Evolutionary conservation across 2,329 filamentous ascomycete species (phyloP).

Genomic region (Penicillium corylophilum): DNA sequence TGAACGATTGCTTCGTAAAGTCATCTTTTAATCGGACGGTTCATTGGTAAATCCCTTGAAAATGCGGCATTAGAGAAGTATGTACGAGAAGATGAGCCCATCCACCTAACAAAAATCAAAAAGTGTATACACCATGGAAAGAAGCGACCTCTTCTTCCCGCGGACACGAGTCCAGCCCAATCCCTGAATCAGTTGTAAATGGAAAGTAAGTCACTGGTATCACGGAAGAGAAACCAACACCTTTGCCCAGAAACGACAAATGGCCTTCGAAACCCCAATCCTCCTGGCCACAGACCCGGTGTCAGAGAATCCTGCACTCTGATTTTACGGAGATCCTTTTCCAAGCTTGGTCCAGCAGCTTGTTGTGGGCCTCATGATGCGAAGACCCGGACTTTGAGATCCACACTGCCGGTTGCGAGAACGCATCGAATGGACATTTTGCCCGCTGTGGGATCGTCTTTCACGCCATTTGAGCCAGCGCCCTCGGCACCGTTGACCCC

Average conservation of each 20-base stretch:
- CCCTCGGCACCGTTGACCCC: slow-evolving; percentile 19
- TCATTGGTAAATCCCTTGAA: slow-evolving; percentile 1
- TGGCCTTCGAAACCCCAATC: slow-evolving; percentile 12
- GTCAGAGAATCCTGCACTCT: not conserved
- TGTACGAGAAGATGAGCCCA: slow-evolving; percentile 14
- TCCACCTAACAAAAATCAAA: slow-evolving; percentile 7
- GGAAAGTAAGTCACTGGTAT: slow-evolving; percentile 26
- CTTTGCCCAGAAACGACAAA: slow-evolving; percentile 23
- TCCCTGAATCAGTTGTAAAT: slow-evolving; percentile 17
- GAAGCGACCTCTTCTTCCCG: not conserved
- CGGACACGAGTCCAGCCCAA: slow-evolving; percentile 4
- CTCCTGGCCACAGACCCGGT: slow-evolving; percentile 6
- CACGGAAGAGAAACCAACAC: slow-evolving; percentile 27
- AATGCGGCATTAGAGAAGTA: slow-evolving; percentile 16
- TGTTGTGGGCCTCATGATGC: slow-evolving; percentile 15
- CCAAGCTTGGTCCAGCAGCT: slow-evolving; percentile 1
- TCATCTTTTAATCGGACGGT: not conserved
- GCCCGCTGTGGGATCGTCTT: slow-evolving; percentile 30
- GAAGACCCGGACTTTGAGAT: slow-evolving; percentile 55
- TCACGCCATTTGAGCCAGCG: slow-evolving; percentile 16
- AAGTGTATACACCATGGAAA: slow-evolving; percentile 14
- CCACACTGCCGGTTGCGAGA: slow-evolving; percentile 83
- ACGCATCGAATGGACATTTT: slow-evolving; percentile 70
- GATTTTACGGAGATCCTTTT: slow-evolving; percentile 1
- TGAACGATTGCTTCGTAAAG: not conserved